Conservation (phyloP, 1,284 basidiomycete species). For the Porogramme epimiltina region DNA sequence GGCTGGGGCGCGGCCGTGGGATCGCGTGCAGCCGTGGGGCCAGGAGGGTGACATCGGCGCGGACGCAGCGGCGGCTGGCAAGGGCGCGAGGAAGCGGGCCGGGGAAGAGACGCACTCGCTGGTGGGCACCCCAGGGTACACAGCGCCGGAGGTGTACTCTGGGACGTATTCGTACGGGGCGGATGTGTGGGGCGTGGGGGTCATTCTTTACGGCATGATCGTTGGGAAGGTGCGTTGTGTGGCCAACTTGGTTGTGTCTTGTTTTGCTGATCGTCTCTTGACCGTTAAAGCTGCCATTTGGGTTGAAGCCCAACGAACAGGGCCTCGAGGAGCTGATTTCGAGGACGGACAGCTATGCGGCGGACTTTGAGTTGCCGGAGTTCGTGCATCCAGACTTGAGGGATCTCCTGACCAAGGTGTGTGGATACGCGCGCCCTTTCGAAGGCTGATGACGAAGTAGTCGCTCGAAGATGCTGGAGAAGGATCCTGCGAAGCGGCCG, state of each 20-base stretch:
- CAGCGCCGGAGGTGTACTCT: slow-evolving; percentile 57
- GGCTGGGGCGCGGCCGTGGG: slow-evolving; percentile 14
- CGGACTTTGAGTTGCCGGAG: slow-evolving; percentile 11
- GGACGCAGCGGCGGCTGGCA: background rate
- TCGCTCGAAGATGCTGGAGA: slow-evolving; percentile 26
- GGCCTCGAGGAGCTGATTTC: slow-evolving; percentile 21
- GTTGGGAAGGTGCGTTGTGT: slow-evolving; percentile 39
- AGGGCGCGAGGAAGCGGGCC: background rate
- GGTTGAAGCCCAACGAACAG: slow-evolving; percentile 17
- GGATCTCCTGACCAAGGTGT: slow-evolving; percentile 22
- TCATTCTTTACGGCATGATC: slow-evolving; percentile 61
- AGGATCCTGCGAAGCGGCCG: slow-evolving; percentile 23
- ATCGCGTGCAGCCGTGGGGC: slow-evolving; percentile 30
- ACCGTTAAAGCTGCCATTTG: slow-evolving; percentile 24
- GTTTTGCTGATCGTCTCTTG: background rate
- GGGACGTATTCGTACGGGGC: slow-evolving; percentile 50
- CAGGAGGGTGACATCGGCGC: background rate
- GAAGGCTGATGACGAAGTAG: background rate
- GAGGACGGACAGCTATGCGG: slow-evolving; percentile 13
- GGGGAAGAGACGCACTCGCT: slow-evolving; percentile 8
- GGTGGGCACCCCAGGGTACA: slow-evolving; percentile 51
- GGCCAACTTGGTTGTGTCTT: background rate
- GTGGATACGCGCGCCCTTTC: background rate
- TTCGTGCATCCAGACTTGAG: slow-evolving; percentile 14
- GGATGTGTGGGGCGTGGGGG: slow-evolving; percentile 44